These are phyloP conservation scores for Sextonia rubra DNA, from an alignment of 164 flowering plant genomes.

Conservation along the genomic window DNA sequence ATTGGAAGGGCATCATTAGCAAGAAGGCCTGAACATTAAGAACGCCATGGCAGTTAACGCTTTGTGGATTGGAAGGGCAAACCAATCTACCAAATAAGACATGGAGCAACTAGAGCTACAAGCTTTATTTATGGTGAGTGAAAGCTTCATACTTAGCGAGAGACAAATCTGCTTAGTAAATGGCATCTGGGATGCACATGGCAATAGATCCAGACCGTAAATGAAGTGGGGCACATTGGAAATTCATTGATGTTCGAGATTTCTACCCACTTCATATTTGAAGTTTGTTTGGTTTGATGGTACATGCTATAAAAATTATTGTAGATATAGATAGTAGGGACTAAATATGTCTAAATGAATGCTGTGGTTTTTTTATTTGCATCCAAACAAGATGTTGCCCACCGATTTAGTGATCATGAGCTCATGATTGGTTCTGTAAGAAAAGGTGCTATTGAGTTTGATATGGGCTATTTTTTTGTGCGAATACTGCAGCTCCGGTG, in stretches of 20 bases:
- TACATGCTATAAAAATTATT: not conserved
- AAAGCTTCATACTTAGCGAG: not conserved
- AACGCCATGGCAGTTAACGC: conserved; percentile 7
- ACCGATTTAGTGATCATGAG: no score
- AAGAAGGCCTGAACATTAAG: not conserved
- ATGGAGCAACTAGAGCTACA: conserved; percentile 18
- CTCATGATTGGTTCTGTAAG: no score
- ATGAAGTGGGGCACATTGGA: no score
- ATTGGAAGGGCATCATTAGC: no score
- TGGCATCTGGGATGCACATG: not conserved
- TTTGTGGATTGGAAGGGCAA: conserved; percentile 19
- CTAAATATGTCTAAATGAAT: no score
- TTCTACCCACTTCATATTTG: no score
- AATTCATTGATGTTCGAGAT: no score
- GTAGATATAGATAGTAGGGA: not conserved
- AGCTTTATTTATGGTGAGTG: conserved; percentile 19
- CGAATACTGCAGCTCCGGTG: conserved; percentile 8
- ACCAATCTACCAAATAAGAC: conserved; percentile 10
- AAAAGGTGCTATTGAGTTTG: not conserved
- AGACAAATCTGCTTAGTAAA: not conserved
- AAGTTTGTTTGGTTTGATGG: not conserved
- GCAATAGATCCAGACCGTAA: no score
- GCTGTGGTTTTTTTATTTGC: not conserved
- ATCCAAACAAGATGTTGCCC: no score
- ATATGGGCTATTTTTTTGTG: not conserved